phyloP scores from a whole-genome alignment of 2,329 filamentous ascomycete species.

The Pyrenophora seminiperda region DNA sequence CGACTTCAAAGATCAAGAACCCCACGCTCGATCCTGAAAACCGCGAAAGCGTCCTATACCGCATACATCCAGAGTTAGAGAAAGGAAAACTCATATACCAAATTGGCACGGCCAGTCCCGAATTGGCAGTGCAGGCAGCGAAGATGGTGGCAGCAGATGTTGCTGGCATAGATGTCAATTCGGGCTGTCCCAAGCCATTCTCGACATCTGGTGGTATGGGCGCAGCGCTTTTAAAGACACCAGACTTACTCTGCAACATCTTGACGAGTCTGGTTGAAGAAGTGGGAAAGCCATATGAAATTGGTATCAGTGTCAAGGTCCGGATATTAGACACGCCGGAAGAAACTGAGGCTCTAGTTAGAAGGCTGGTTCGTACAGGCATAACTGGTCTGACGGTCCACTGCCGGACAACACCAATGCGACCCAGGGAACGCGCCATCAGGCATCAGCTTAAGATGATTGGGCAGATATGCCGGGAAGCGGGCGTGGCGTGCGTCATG shows the following conservation, averaged over 20 bases:
- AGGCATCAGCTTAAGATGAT: conserved; percentile 86
- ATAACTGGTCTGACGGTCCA: conserved; percentile 93
- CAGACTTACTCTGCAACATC: conserved; percentile 82
- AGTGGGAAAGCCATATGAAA: conserved; percentile 76
- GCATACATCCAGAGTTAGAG: conserved; percentile 79
- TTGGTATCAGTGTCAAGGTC: conserved; percentile 97
- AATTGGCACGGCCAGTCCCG: conserved; percentile 84
- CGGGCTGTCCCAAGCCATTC: conserved; percentile 97
- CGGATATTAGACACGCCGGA: conserved; percentile 78
- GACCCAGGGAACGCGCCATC: conserved; percentile 85
- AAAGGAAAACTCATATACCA: conserved; percentile 82
- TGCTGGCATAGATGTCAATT: conserved; percentile 93
- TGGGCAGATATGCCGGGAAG: conserved; percentile 75
- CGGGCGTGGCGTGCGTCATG: conserved; percentile 90
- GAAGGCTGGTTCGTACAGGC: conserved; percentile 79
- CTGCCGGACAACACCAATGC: conserved; percentile 95
- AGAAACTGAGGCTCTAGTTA: conserved; percentile 77
- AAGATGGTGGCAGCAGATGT: conserved; percentile 85
- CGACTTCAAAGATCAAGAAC: conserved; percentile 71
- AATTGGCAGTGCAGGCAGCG: conserved; percentile 81
- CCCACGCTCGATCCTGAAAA: conserved; percentile 60
- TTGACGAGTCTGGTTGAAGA: conserved; percentile 80
- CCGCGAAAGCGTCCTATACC: conserved; percentile 74
- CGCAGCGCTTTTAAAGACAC: conserved; percentile 82
- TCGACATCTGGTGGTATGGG: conserved; percentile 95